Percentiles rank a stretch among this genome's conserved stretches.
Conservation (phyloP, 306 rosid genomes). For the Aeschynomene evenia region DNA sequence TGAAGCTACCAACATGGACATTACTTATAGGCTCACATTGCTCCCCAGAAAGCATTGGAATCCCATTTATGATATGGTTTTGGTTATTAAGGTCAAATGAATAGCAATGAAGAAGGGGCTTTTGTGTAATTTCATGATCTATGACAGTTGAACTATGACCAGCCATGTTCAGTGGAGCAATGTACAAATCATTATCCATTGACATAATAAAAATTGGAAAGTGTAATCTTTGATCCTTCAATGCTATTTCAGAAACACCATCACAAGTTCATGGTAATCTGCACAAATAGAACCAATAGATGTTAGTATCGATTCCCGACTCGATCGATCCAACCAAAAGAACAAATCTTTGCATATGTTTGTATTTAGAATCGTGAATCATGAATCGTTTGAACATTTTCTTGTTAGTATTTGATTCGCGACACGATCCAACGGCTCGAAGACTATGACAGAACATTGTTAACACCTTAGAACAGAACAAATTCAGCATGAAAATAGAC, state of each 20-base stretch:
- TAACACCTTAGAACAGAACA: not conserved
- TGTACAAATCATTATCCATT: constrained; percentile 52
- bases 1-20: constrained; percentile 24
- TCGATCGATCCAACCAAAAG: no score
- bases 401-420: no score
- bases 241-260: constrained; percentile 17
- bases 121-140: constrained; percentile 41
- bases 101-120: constrained; percentile 51
- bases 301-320: no score
- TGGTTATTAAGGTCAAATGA: constrained; percentile 51
- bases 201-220: not conserved
- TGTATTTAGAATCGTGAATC: no score
- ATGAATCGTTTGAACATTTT: no score
- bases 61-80: constrained; percentile 38
- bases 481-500: not conserved
- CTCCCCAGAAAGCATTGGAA: constrained; percentile 46
- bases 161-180: constrained; percentile 35
- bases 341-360: no score
- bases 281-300: not conserved
- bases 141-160: constrained; percentile 33
- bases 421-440: no score
- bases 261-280: not conserved
- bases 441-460: no score
- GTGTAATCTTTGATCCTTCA: constrained; percentile 9
- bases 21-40: constrained; percentile 33